These are phyloP conservation scores for Mycena sp. DNA, from an alignment of 1,284 basidiomycete genomes.

Conservation along the genomic window DNA sequence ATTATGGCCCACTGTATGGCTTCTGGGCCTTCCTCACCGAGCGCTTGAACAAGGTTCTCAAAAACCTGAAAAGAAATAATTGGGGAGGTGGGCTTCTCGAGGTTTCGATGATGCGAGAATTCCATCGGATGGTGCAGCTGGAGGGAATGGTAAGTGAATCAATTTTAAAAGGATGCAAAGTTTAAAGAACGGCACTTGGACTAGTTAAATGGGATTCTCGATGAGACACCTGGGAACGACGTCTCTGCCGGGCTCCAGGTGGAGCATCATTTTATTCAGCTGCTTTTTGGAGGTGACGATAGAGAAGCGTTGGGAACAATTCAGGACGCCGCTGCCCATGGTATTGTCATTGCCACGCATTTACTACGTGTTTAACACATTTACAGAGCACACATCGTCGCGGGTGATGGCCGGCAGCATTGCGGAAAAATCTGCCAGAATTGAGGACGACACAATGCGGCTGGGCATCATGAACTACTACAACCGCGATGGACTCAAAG, in stretches of 20 bases:
- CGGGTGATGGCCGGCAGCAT: not conserved
- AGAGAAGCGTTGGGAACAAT: slow-evolving; percentile 2
- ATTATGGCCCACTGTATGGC: slow-evolving; percentile 40
- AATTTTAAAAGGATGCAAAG: too few species aligned
- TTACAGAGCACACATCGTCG: not conserved
- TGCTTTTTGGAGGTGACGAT: not conserved
- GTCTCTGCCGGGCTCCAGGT: too few species aligned
- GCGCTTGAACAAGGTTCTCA: slow-evolving; percentile 41
- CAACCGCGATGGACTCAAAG: not conserved
- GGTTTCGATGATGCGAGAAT: slow-evolving; percentile 12
- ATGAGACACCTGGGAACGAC: not conserved
- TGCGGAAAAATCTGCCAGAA: not conserved
- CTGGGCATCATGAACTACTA: not conserved
- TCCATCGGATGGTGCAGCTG: not conserved
- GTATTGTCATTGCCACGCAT: too few species aligned
- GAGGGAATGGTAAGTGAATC: not conserved
- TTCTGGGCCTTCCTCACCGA: slow-evolving; percentile 44
- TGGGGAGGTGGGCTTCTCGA: too few species aligned
- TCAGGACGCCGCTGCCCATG: slow-evolving; percentile 7
- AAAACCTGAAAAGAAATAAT: too few species aligned
- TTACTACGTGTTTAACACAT: too few species aligned
- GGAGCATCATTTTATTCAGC: not conserved
- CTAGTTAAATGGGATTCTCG: too few species aligned
- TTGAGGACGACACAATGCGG: not conserved
- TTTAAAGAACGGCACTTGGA: too few species aligned